These are phyloP conservation scores for Mycosphaerella arachidis DNA, from an alignment of 2,329 filamentous ascomycete species.

Conservation along the genomic window DNA sequence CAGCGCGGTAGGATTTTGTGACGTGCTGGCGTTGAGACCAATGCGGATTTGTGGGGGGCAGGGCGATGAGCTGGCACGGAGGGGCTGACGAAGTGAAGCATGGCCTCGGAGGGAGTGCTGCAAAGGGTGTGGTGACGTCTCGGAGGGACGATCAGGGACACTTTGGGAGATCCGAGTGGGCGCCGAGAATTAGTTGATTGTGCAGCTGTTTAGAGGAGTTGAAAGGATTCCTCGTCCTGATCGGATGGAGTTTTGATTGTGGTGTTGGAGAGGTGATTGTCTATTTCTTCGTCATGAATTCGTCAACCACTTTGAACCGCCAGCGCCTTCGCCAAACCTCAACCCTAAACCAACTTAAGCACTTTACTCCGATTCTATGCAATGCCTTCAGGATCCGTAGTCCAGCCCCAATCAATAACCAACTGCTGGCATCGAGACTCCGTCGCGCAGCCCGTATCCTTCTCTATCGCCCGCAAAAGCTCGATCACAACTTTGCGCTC, in stretches of 20 bases:
- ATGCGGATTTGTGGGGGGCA: neutral
- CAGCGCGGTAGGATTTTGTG: neutral
- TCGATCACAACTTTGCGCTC: slow-evolving; percentile 55
- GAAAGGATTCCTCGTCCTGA: too few relatives aligned
- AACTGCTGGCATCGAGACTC: slow-evolving; percentile 55
- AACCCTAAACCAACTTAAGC: neutral
- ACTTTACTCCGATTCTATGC: slow-evolving; percentile 2
- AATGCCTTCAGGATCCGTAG: slow-evolving; percentile 16
- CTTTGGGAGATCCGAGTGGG: too few relatives aligned
- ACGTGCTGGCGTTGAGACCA: neutral
- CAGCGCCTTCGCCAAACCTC: neutral
- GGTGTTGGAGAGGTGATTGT: neutral
- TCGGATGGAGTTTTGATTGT: neutral
- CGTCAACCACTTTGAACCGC: neutral
- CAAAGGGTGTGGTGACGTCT: neutral
- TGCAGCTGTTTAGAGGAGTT: too few relatives aligned
- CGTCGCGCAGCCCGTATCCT: slow-evolving; percentile 60
- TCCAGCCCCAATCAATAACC: slow-evolving; percentile 42
- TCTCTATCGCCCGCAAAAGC: slow-evolving; percentile 58
- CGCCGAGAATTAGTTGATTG: too few relatives aligned
- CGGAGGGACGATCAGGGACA: neutral
- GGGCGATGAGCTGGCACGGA: neutral
- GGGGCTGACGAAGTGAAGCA: neutral
- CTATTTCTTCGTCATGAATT: neutral
- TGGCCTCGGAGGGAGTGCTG: neutral